These are phyloP conservation scores for Ramularia endophylla DNA, from an alignment of 2,329 filamentous ascomycete species.

Conservation along the genomic window DNA sequence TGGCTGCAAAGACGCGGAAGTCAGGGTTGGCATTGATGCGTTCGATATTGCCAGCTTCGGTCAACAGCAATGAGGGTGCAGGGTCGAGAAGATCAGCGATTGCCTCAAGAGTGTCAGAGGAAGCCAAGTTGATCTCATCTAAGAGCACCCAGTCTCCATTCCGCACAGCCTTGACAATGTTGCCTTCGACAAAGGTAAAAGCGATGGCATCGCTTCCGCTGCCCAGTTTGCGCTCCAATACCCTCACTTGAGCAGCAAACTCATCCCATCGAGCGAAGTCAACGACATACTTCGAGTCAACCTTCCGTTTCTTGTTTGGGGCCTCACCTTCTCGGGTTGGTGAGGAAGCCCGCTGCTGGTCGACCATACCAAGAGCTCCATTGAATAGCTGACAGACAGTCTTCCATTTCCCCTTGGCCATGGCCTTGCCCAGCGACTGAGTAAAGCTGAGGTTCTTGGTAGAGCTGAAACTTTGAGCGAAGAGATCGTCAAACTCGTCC, in stretches of 20 bases:
- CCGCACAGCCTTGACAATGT: slow-evolving; percentile 89
- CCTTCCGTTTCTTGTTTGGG: slow-evolving; percentile 64
- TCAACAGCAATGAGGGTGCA: slow-evolving; percentile 76
- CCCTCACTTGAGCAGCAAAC: slow-evolving; percentile 67
- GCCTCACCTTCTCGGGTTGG: slow-evolving; percentile 50
- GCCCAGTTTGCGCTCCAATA: slow-evolving; percentile 74
- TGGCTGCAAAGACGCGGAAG: slow-evolving; percentile 94
- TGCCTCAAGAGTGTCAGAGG: slow-evolving; percentile 88
- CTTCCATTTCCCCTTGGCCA: slow-evolving; percentile 81
- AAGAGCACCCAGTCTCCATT: slow-evolving; percentile 97
- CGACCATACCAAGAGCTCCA: slow-evolving; percentile 82
- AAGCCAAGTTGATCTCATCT: slow-evolving; percentile 95
- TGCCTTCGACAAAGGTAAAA: slow-evolving; percentile 94
- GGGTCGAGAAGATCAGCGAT: slow-evolving; percentile 82
- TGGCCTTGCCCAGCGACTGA: slow-evolving; percentile 69
- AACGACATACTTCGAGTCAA: slow-evolving; percentile 47
- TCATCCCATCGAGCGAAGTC: slow-evolving; percentile 64
- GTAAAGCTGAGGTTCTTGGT: slow-evolving; percentile 86
- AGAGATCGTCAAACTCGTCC: slow-evolving; percentile 89
- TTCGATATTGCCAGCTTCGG: slow-evolving; percentile 90
- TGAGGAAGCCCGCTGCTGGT: slow-evolving; percentile 47
- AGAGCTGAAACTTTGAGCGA: slow-evolving; percentile 77
- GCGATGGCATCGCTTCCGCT: slow-evolving; percentile 69
- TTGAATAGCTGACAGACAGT: slow-evolving; percentile 80
- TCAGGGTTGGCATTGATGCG: slow-evolving; percentile 82